Percentiles rank a stretch among this genome's conserved stretches.
These are phyloP conservation scores for Yarrowia keelungensis DNA, from an alignment of 805 yeast species.

Conservation along the genomic window DNA sequence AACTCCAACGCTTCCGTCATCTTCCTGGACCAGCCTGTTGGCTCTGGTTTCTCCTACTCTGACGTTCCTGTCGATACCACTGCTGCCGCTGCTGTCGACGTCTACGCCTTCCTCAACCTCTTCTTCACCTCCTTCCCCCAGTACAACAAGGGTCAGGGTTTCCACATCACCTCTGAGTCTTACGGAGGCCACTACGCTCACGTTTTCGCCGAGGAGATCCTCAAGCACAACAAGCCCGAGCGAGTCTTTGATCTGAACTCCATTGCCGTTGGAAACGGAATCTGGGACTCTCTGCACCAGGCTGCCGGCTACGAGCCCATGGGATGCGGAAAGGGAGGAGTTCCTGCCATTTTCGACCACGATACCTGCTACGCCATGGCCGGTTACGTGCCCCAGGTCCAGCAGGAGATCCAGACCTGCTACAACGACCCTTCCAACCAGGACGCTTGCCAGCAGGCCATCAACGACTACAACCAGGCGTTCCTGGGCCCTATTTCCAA, in stretches of 20 bases:
- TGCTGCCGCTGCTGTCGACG: conserved; percentile 78
- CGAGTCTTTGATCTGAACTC: conserved; percentile 72
- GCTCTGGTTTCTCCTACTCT: conserved; percentile 74
- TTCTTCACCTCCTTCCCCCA: conserved; percentile 68
- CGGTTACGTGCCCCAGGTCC: not conserved
- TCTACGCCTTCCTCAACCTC: conserved; percentile 72
- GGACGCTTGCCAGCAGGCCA: conserved; percentile 85
- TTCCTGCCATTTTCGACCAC: conserved; percentile 70
- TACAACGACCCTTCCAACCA: conserved; percentile 67
- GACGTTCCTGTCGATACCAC: conserved; percentile 57
- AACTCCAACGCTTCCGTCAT: conserved; percentile 79
- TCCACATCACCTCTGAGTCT: conserved; percentile 85
- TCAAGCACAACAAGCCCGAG: conserved; percentile 56
- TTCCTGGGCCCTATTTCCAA: not conserved
- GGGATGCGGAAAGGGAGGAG: conserved; percentile 89
- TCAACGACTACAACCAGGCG: conserved; percentile 64
- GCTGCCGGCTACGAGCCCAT: conserved; percentile 81
- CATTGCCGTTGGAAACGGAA: conserved; percentile 88
- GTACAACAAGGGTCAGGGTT: conserved; percentile 50
- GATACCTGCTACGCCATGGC: not conserved
- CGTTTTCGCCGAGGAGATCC: conserved; percentile 74
- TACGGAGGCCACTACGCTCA: conserved; percentile 89
- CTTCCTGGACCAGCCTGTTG: conserved; percentile 82
- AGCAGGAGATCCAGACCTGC: conserved; percentile 71
- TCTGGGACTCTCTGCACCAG: conserved; percentile 78